These are phyloP conservation scores for Komagataea norvegica DNA, from an alignment of 1,139 yeast species.

Conservation along the genomic window DNA sequence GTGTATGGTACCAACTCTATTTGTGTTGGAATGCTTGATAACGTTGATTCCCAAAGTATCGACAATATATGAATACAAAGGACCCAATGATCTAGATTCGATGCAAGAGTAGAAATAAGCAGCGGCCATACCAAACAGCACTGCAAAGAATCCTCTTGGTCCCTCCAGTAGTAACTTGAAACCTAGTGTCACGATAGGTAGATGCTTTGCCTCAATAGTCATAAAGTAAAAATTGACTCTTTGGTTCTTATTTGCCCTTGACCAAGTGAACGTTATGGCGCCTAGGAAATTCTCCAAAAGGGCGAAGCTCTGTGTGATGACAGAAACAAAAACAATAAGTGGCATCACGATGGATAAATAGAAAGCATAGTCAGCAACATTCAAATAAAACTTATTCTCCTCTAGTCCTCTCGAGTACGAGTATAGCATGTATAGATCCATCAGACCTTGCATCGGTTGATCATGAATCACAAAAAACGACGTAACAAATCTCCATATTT, in stretches of 20 bases:
- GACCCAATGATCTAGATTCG: slow-evolving; percentile 50
- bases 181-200: slow-evolving; percentile 52
- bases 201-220: slow-evolving; percentile 53
- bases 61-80: slow-evolving; percentile 34
- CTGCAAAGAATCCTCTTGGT: slow-evolving; percentile 34
- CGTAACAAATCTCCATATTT: slow-evolving; percentile 44
- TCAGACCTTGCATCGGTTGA: slow-evolving; percentile 42
- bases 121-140: slow-evolving; percentile 45
- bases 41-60: slow-evolving; percentile 22
- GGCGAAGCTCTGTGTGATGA: slow-evolving; percentile 24
- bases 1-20: slow-evolving; percentile 33
- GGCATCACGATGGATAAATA: slow-evolving; percentile 48
- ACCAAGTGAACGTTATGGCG: slow-evolving; percentile 58
- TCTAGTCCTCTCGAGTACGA: slow-evolving; percentile 55
- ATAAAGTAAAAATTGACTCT: slow-evolving; percentile 48
- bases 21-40: slow-evolving; percentile 26
- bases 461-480: slow-evolving; percentile 42
- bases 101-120: slow-evolving; percentile 59
- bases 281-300: slow-evolving; percentile 29
- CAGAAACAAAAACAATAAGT: slow-evolving; percentile 34
- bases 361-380: slow-evolving; percentile 54
- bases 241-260: slow-evolving; percentile 47
- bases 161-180: slow-evolving; percentile 45
- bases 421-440: slow-evolving; percentile 55
- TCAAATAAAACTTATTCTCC: slow-evolving; percentile 47